These are phyloP conservation scores for Fonsecaea monophora DNA, from an alignment of 2,329 filamentous ascomycete genomes.

Conservation along the genomic window DNA sequence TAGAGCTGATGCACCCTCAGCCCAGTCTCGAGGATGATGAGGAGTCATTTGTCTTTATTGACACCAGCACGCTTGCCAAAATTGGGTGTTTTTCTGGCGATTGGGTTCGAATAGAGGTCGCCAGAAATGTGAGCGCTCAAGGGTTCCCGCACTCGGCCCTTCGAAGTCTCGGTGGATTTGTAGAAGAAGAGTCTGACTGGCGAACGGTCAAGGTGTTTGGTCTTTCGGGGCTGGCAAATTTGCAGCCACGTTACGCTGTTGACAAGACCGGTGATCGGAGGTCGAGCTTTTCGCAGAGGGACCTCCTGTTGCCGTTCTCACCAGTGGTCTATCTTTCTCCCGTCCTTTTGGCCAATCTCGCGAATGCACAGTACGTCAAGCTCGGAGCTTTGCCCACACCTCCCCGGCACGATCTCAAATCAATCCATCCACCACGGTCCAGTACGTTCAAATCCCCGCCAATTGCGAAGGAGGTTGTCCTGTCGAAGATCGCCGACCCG, in stretches of 20 bases:
- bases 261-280: slow-evolving; percentile 57
- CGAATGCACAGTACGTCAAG: slow-evolving; percentile 77
- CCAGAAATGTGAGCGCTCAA: slow-evolving; percentile 65
- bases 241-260: slow-evolving; percentile 63
- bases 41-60: slow-evolving; percentile 84
- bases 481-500: slow-evolving; percentile 88
- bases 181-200: slow-evolving; percentile 73
- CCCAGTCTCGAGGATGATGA: slow-evolving; percentile 85
- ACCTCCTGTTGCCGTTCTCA: slow-evolving; percentile 52
- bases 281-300: slow-evolving; percentile 61
- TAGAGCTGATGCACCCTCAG: slow-evolving; percentile 83
- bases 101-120: slow-evolving; percentile 85
- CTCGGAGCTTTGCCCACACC: slow-evolving; percentile 66
- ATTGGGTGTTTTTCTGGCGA: slow-evolving; percentile 97
- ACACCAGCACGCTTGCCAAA: slow-evolving; percentile 81
- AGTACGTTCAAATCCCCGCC: slow-evolving; percentile 58
- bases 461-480: slow-evolving; percentile 76
- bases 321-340: slow-evolving; percentile 81
- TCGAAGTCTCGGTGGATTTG: slow-evolving; percentile 29
- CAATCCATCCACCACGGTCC: slow-evolving; percentile 26
- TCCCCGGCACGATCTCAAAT: slow-evolving; percentile 34
- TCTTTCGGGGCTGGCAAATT: slow-evolving; percentile 69
- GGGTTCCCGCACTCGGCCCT: slow-evolving; percentile 40
- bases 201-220: slow-evolving; percentile 88
- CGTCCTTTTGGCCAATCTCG: slow-evolving; percentile 83